Conservation (phyloP, 1,284 basidiomycete species). For the Cerrena zonata region DNA sequence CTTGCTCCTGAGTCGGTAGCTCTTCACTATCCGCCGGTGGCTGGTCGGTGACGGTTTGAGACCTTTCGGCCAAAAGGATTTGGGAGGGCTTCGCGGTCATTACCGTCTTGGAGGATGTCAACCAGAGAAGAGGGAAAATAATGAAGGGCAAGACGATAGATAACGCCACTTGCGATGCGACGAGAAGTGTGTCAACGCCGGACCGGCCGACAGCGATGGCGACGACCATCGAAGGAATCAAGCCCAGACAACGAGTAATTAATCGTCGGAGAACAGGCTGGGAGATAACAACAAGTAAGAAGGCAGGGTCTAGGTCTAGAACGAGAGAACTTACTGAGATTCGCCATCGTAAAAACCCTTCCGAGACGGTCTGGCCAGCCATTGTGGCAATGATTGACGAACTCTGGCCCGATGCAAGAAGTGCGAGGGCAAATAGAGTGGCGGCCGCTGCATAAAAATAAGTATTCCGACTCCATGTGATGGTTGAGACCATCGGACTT, state of each 20-base stretch:
- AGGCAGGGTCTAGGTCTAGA: background rate
- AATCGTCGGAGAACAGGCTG: conserved; percentile 78
- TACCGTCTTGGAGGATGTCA: conserved; percentile 64
- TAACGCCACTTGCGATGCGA: conserved; percentile 84
- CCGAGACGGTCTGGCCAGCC: conserved; percentile 87
- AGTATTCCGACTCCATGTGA: background rate
- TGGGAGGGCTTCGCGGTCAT: conserved; percentile 55
- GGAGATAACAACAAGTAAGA: background rate
- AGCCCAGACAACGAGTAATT: conserved; percentile 77
- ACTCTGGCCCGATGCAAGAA: conserved; percentile 85
- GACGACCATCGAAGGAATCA: conserved; percentile 83
- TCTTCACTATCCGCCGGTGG: background rate
- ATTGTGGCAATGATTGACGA: conserved; percentile 90
- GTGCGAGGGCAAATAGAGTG: conserved; percentile 78
- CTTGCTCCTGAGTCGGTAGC: conserved; percentile 12
- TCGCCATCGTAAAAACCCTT: conserved; percentile 90
- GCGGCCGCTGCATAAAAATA: conserved; percentile 51
- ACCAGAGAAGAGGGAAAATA: conserved; percentile 72
- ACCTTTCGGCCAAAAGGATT: conserved; percentile 4
- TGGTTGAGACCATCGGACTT: conserved; percentile 13
- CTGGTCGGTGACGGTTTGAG: background rate
- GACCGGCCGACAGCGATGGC: conserved; percentile 68
- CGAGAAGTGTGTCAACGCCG: conserved; percentile 79
- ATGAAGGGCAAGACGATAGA: conserved; percentile 87
- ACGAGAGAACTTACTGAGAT: conserved; percentile 68